Evolutionary conservation across 2,329 filamentous ascomycete species (phyloP).

Genomic region (Phaeoacremonium minimum): DNA sequence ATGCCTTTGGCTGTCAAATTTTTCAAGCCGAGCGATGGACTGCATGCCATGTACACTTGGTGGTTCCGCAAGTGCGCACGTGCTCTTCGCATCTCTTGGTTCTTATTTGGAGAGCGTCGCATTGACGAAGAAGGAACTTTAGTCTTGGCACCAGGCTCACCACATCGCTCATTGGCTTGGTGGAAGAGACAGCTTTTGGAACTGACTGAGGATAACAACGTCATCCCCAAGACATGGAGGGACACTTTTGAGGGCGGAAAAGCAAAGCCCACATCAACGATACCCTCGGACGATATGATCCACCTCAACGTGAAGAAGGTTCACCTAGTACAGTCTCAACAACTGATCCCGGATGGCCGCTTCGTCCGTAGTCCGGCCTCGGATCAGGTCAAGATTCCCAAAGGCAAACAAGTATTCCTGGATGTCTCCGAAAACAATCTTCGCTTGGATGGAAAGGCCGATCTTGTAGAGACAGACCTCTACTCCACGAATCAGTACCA

Average conservation of each 20-base stretch:
- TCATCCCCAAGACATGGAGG: constrained; percentile 54
- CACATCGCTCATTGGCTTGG: constrained; percentile 24
- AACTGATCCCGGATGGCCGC: constrained; percentile 66
- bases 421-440: constrained; percentile 66
- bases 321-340: constrained; percentile 39
- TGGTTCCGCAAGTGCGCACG: constrained; percentile 90
- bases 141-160: constrained; percentile 33
- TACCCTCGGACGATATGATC: constrained; percentile 29
- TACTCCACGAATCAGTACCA: constrained; percentile 61
- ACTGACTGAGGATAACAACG: constrained; percentile 32
- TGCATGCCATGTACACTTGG: constrained; percentile 88
- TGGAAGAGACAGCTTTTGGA: constrained; percentile 43
- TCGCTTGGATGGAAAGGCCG: constrained; percentile 57
- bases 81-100: constrained; percentile 77
- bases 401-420: constrained; percentile 76
- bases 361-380: constrained; percentile 93
- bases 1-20: constrained; percentile 83
- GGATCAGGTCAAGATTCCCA: constrained; percentile 91
- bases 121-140: constrained; percentile 77
- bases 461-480: constrained; percentile 44
- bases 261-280: constrained; percentile 32
- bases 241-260: constrained; percentile 47
- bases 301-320: constrained; percentile 33
- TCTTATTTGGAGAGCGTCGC: constrained; percentile 81
- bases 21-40: constrained; percentile 77